Evolutionary conservation across 768 basidiomycete genomes (phyloP).

Genomic region (Lactarius pseudohatsudake): DNA sequence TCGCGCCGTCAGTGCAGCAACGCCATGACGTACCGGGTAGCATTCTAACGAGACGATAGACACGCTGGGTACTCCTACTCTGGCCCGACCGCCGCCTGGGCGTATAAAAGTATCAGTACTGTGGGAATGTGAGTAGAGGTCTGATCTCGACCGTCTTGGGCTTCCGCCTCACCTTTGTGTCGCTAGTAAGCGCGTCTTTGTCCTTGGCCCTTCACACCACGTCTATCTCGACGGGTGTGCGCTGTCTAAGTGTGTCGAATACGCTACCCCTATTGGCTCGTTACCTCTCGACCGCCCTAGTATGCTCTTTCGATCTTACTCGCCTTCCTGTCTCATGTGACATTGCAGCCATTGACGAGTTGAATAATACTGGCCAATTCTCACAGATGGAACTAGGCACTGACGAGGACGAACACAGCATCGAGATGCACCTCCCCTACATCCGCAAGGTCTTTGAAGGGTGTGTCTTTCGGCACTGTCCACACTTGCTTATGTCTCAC

Average conservation of each 20-base stretch:
- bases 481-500: background rate
- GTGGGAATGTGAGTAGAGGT: constrained; percentile 66
- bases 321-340: constrained; percentile 7
- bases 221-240: constrained; percentile 86
- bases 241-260: constrained; percentile 71
- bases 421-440: constrained; percentile 98
- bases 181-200: constrained; percentile 82
- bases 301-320: constrained; percentile 41
- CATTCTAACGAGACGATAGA: constrained; percentile 42
- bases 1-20: constrained; percentile 78
- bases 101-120: constrained; percentile 86
- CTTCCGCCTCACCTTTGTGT: background rate
- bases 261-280: constrained; percentile 83
- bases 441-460: constrained; percentile 81
- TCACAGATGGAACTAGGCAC: constrained; percentile 58
- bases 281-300: constrained; percentile 78
- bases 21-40: background rate
- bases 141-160: constrained; percentile 7
- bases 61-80: constrained; percentile 97
- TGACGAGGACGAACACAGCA: constrained; percentile 94
- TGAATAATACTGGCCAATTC: constrained; percentile 68
- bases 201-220: constrained; percentile 96
- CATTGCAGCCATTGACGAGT: constrained; percentile 59
- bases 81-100: constrained; percentile 93
- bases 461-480: constrained; percentile 41